A percentile compares a stretch with the other conserved stretches of the same genome.
phyloP scores from a whole-genome alignment of 1,139 yeast genomes.

The Candida anutae region DNA sequence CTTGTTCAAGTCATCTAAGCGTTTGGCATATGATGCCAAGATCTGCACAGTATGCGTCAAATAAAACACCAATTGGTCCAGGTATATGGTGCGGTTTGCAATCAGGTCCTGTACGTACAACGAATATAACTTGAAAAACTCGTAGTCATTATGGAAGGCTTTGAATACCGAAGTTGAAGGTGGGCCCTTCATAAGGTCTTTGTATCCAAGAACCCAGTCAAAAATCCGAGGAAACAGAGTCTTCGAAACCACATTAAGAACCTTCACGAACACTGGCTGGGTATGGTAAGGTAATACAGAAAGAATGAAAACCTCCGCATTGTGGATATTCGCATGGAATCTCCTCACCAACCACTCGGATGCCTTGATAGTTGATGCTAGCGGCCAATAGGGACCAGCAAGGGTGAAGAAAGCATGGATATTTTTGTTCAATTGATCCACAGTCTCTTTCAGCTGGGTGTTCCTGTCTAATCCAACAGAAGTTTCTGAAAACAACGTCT shows the following conservation, averaged over 20 bases:
- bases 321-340: constrained; percentile 77
- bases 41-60: constrained; percentile 66
- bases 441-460: constrained; percentile 69
- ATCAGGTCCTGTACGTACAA: constrained; percentile 50
- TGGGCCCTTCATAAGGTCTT: constrained; percentile 57
- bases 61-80: constrained; percentile 71
- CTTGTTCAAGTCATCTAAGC: constrained; percentile 21
- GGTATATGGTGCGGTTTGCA: constrained; percentile 50
- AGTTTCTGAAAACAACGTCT: constrained; percentile 73
- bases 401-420: constrained; percentile 67
- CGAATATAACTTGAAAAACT: constrained; percentile 59
- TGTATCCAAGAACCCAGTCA: constrained; percentile 61
- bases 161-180: constrained; percentile 64
- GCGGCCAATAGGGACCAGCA: constrained; percentile 66
- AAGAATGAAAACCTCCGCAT: constrained; percentile 63
- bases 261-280: constrained; percentile 63
- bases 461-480: constrained; percentile 73
- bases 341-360: constrained; percentile 94
- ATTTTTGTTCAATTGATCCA: constrained; percentile 64
- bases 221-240: constrained; percentile 68
- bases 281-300: constrained; percentile 73
- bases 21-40: constrained; percentile 30
- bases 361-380: constrained; percentile 73
- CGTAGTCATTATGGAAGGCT: constrained; percentile 59
- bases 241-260: constrained; percentile 60